These are phyloP conservation scores for Dianthus caryophyllus DNA, from an alignment of 148 eudicot species.

Conservation along the genomic window DNA sequence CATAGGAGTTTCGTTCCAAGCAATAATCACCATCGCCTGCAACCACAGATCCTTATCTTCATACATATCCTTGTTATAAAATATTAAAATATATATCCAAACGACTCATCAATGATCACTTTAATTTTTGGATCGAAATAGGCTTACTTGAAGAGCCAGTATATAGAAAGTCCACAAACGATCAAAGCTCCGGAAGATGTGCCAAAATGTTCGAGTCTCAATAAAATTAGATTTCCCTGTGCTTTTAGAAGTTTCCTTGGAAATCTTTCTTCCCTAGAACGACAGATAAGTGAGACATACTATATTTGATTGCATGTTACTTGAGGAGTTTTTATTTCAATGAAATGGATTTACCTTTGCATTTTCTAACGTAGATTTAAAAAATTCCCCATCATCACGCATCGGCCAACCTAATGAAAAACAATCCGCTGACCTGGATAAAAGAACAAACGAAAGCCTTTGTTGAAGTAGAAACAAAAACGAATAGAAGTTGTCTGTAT, in stretches of 20 bases:
- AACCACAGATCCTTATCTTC: constrained; percentile 13
- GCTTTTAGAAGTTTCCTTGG: constrained; percentile 36
- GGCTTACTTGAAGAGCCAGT: constrained; percentile 68
- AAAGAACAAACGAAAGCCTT: constrained; percentile 10
- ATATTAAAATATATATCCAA: constrained; percentile 6
- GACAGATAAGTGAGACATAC: constrained; percentile 20
- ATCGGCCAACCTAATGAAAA: constrained; percentile 93
- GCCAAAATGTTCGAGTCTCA: constrained; percentile 89
- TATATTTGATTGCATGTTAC: constrained; percentile 5
- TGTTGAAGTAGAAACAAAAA: background rate
- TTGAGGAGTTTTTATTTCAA: constrained; percentile 9
- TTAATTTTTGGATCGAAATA: background rate
- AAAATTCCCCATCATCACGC: constrained; percentile 91
- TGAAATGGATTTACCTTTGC: constrained; percentile 38
- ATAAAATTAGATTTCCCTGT: constrained; percentile 76
- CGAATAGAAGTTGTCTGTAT: background rate
- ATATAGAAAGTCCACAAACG: constrained; percentile 92
- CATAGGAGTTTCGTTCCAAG: constrained; percentile 62
- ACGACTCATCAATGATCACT: background rate
- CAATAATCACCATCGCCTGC: constrained; percentile 84
- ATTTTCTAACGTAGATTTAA: constrained; percentile 56
- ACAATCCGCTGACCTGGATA: constrained; percentile 73
- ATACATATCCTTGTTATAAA: background rate
- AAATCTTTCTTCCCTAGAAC: constrained; percentile 53
- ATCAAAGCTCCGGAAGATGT: constrained; percentile 88